phyloP scores from a whole-genome alignment of 2,329 filamentous ascomycete genomes.

The Penicillium frequentans region DNA sequence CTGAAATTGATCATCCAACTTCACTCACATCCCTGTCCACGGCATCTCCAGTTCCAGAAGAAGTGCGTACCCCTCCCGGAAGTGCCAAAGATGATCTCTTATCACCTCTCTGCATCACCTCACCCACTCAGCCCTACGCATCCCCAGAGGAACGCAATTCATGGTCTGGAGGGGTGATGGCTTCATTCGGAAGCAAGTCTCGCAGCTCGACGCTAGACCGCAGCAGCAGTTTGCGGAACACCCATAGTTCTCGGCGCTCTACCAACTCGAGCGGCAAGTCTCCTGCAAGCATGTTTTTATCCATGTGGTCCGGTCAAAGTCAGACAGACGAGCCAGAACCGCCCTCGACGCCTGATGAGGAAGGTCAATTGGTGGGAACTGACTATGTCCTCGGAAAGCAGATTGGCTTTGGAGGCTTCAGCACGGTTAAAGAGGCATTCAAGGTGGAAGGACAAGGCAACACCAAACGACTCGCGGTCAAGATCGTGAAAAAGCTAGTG shows the following conservation, averaged over 20 bases:
- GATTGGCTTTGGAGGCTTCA: constrained; percentile 66
- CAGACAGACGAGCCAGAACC: constrained; percentile 37
- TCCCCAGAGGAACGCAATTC: constrained; percentile 43
- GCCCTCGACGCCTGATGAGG: constrained; percentile 60
- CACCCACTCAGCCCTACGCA: constrained; percentile 36
- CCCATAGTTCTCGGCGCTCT: constrained; percentile 48
- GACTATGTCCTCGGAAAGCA: constrained; percentile 68
- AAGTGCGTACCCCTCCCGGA: constrained; percentile 44
- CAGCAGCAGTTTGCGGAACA: constrained; percentile 36
- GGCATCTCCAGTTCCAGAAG: constrained; percentile 41
- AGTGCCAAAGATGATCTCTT: constrained; percentile 33
- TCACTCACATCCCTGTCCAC: constrained; percentile 48
- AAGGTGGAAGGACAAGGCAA: constrained; percentile 59
- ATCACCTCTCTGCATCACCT: constrained; percentile 40
- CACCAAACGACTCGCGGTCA: constrained; percentile 59
- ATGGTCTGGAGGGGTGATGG: constrained; percentile 36
- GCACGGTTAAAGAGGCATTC: constrained; percentile 65
- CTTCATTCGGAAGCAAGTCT: constrained; percentile 37
- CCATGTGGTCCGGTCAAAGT: constrained; percentile 48
- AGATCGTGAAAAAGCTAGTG: constrained; percentile 64
- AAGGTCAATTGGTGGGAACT: constrained; percentile 65
- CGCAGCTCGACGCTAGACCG: constrained; percentile 36
- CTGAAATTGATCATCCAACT: constrained; percentile 38
- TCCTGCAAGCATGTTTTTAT: constrained; percentile 59
- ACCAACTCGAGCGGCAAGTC: constrained; percentile 55